Evolutionary conservation across 2,329 filamentous ascomycete genomes (phyloP).

Genomic region (Hymenoscyphus scutula): DNA sequence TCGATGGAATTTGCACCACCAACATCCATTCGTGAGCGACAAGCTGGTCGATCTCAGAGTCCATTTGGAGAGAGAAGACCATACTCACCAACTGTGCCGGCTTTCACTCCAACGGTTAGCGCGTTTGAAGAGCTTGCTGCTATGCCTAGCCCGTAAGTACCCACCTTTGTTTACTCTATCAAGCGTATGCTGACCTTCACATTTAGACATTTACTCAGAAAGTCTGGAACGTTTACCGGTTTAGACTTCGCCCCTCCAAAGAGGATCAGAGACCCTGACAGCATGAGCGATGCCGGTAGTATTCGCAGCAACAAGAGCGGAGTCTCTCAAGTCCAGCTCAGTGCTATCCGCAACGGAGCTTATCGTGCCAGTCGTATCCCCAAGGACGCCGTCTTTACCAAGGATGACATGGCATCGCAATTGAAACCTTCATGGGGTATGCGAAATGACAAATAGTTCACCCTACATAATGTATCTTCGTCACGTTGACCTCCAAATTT

Average conservation of each 20-base stretch:
- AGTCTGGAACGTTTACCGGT: slow-evolving; percentile 73
- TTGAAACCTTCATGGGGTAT: slow-evolving; percentile 42
- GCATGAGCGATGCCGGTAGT: slow-evolving; percentile 64
- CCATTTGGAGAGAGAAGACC: slow-evolving; percentile 63
- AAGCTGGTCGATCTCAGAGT: slow-evolving; percentile 65
- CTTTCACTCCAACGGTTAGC: slow-evolving; percentile 75
- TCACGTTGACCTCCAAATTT: slow-evolving; percentile 18
- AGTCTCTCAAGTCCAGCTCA: slow-evolving; percentile 55
- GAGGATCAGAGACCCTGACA: slow-evolving; percentile 63
- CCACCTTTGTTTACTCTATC: background rate
- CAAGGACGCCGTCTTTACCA: slow-evolving; percentile 61
- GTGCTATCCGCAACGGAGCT: slow-evolving; percentile 64
- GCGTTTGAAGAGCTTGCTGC: slow-evolving; percentile 82
- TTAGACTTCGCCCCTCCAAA: slow-evolving; percentile 80
- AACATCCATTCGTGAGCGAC: slow-evolving; percentile 61
- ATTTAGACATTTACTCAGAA: slow-evolving; percentile 69
- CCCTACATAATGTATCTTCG: slow-evolving; percentile 25
- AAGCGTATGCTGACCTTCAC: slow-evolving; percentile 30
- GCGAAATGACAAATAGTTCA: slow-evolving; percentile 28
- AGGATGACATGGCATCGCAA: slow-evolving; percentile 54
- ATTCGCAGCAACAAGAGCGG: slow-evolving; percentile 64
- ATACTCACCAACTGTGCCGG: slow-evolving; percentile 71
- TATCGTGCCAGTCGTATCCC: slow-evolving; percentile 69
- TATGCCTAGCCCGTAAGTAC: slow-evolving; percentile 86
- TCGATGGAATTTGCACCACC: slow-evolving; percentile 87